Evolutionary conservation across 441 rosid species (phyloP), one percentile per base, ranked within the genome.

Genomic region (Biscutella laevigata): DNA sequence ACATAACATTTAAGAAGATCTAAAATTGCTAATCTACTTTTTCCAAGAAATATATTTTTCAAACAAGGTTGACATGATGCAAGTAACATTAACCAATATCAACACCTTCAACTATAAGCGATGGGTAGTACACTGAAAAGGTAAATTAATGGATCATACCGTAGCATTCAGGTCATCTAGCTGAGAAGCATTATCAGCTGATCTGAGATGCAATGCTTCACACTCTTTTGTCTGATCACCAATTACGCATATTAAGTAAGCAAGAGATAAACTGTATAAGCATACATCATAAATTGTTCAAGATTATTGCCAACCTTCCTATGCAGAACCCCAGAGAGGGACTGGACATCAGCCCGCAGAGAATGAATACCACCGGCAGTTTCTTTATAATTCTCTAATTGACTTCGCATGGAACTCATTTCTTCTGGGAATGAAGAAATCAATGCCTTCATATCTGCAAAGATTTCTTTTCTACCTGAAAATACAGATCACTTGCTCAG

Each of bases 391-490:
- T 59, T 74, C 61, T 80, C 75, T 64, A 94, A 64, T 34, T 84
- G 91, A 59, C 79, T 74, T 74, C 84, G 91, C 99, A 94, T 84
- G 26, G 71, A 49, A 66, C 74, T 71, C 99, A 89, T 84, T 60
- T 89, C 87, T 71, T 79, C 86, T 2, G 99, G 96, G 74, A 87
- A 94, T 15, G 95, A 82, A 16, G 96, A 81, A 62, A 83, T 74
- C 77, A 89, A 70, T 16, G 79, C 86, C 74, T 83, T 94, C 69
- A 89, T 89, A 61, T 89, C 96, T 51, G 82, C 76, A 64, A 87
- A 74, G 45, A 89, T 71, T 53, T 83, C 91, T 71, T 84, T 83
- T 71, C 99, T 87, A 73, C 99, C 99, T 89, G 74, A n/a, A 62
- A 71, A 66, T 6, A 48, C 43, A 34, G 56, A 71, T 40, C 38